Base-by-base conservation (phyloP, 129 eudicot species). In the Escallonia rubra region DNA sequence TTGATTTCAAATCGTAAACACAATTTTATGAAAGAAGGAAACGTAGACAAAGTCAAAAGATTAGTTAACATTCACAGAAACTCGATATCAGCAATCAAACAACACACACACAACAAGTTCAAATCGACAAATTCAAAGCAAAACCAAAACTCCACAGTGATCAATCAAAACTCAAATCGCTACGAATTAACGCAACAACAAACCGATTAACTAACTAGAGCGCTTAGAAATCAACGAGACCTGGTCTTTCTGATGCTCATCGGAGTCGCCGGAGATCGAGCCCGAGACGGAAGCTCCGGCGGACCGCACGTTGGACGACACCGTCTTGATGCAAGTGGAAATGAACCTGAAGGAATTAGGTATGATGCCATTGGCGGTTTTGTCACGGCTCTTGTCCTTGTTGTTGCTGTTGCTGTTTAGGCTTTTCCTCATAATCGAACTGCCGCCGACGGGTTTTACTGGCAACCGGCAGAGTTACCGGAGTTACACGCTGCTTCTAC, bases 201-300 rank as follows among this genome's bases (percentile, higher is more conserved):
- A 50, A 74, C 60, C 10, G 43, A 65, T 57, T 23, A 38, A 59
- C 16, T 15, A 14, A 60, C 42, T 15, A 63, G 5, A 55, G 7
- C 45, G 8, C 42, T 43, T 7, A 2, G 53, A 15, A 40, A 68
- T 41, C 13, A 62, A 72, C 42, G 15, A 10, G 10, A 88, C 96
- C 96, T 88, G 89, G 73, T 88, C 96, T 69, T 85, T 88, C 6
- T 12, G 87, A 41, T 43, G 83, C 67, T 82, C 76, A 56, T 80
- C 83, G 63, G 85, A 72, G 63, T 74, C 81, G 14, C 71, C 76
- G 59, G 85, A 65, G 61, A 82, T 67, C 10, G 93, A 86, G 51
- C 80, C 86, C 43, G 93, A 79, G 38, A 87, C 85, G 38, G 95
- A 79, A 38, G 87, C 90, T 56, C 90, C 86, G 46, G 87, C 91